Base-by-base conservation (phyloP, 257 asterid genomes). In the Plantago ovata region DNA sequence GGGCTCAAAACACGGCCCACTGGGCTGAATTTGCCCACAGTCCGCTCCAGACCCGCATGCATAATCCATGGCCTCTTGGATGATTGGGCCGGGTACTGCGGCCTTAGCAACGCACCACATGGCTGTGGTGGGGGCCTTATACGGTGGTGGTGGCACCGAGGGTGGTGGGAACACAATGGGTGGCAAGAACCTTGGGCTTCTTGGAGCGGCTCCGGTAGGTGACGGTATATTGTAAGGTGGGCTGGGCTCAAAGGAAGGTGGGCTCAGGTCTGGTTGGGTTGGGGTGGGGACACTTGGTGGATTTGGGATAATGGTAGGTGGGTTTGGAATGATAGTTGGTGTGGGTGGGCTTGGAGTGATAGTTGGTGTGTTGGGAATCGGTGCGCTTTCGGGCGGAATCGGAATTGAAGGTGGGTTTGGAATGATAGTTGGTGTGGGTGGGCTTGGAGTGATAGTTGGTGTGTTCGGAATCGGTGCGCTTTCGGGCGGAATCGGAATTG, bases 51-150 rank as follows among this genome's bases (percentile, higher is more conserved):
- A 86, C 3, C 77, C 95, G 38, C 98, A 93, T 0, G 98, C 98
- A 40, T 86, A 93, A 75, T 89, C 83, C 94, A 93, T 84, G 0
- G 97, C 96, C 73, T 93, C 98, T 72, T 74, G 82, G 33, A 86
- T 86, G 43, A 93, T 86, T 0, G 99, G 99, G 14, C 79, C 97
- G 0, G 97, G 97, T 18, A 93, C 97, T 1, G 97, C 56, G 0
- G 97, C 83, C 87, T 93, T 93, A 2, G 95, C 98, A 68, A 93
- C 97, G 52, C 98, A 93, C 97, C 98, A 89, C 69, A 78, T 67
- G 13, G 90, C 74, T 38, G 69, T 82, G 2, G 60, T 0, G 0
- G 91, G 79, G 19, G 70, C 68, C 1, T 73, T 65, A 14, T 44
- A 70, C 4, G 94, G 95, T 0, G 97, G 97, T 0, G 98, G 95